Percentiles rank a stretch among this genome's conserved stretches.
Evolutionary conservation across 1,284 basidiomycete genomes (phyloP).

Genomic region (Tilletia setariae): DNA sequence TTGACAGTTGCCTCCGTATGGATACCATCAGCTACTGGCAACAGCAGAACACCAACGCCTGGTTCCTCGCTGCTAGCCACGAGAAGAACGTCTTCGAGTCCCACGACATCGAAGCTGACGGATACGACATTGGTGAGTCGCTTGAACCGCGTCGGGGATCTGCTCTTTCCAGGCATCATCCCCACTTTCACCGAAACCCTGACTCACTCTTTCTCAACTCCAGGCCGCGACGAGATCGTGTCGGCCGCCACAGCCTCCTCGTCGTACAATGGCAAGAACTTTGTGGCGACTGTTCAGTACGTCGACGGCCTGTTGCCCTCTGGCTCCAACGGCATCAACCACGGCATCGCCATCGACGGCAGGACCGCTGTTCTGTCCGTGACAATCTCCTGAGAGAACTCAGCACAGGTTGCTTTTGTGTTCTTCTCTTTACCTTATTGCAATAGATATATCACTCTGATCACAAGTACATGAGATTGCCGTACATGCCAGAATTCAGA

Average conservation of each 20-base stretch:
- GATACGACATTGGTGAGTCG: conserved; percentile 58
- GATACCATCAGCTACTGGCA: conserved; percentile 26
- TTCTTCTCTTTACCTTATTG: too few relatives aligned
- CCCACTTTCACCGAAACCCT: neutral
- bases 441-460: neutral
- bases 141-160: neutral
- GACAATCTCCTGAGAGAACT: conserved; percentile 21
- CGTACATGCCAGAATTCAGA: too few relatives aligned
- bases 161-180: neutral
- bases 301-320: conserved; percentile 61
- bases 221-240: conserved; percentile 16
- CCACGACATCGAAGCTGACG: conserved; percentile 65
- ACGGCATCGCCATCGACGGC: conserved; percentile 53
- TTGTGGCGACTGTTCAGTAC: conserved; percentile 59
- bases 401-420: too few relatives aligned
- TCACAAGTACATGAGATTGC: neutral
- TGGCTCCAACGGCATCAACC: conserved; percentile 61
- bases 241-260: neutral
- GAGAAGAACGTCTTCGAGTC: conserved; percentile 64
- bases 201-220: neutral
- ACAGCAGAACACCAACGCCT: conserved; percentile 13
- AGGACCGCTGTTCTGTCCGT: conserved; percentile 40
- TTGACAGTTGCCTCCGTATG: neutral
- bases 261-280: conserved; percentile 46
- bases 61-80: conserved; percentile 39